These are phyloP conservation scores for Angomonas deanei DNA, from an alignment of 208 protist genomes.

Conservation along the genomic window DNA sequence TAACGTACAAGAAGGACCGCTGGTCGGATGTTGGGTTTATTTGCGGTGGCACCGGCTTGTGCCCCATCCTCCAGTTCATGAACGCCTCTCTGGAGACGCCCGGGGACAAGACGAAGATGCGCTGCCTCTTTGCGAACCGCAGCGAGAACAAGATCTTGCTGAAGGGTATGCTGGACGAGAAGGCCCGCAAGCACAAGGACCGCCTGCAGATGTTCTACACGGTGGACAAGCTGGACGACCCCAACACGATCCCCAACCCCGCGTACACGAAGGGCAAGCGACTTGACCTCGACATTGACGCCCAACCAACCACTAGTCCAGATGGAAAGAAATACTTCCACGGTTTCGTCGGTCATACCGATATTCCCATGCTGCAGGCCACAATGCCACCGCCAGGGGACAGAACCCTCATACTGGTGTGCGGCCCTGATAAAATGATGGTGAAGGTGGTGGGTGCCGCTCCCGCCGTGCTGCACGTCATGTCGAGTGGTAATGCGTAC, in stretches of 20 bases:
- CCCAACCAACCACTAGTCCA: constrained; percentile 27
- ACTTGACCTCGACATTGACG: constrained; percentile 23
- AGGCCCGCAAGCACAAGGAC: constrained; percentile 45
- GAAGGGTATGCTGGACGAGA: constrained; percentile 82
- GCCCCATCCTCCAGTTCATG: constrained; percentile 90
- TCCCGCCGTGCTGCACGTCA: constrained; percentile 45
- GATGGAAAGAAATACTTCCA: constrained; percentile 64
- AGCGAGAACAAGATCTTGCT: constrained; percentile 91
- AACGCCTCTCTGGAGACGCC: constrained; percentile 73
- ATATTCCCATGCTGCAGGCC: constrained; percentile 53
- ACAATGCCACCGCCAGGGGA: constrained; percentile 69
- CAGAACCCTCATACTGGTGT: constrained; percentile 79
- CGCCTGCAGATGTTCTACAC: constrained; percentile 86
- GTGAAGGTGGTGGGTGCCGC: constrained; percentile 55
- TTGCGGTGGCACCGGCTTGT: constrained; percentile 89
- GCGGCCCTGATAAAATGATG: constrained; percentile 87
- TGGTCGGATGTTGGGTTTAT: constrained; percentile 87
- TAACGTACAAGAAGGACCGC: constrained; percentile 72
- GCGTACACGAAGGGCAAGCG: constrained; percentile 26
- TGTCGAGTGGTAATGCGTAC: constrained; percentile 68
- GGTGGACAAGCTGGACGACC: constrained; percentile 70
- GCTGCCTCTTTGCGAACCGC: constrained; percentile 86
- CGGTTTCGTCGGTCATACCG: constrained; percentile 76
- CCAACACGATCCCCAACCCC: constrained; percentile 29
- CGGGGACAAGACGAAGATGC: constrained; percentile 80